These are phyloP conservation scores for Neurospora sp. DNA, from an alignment of 495 filamentous ascomycete species.

Conservation along the genomic window DNA sequence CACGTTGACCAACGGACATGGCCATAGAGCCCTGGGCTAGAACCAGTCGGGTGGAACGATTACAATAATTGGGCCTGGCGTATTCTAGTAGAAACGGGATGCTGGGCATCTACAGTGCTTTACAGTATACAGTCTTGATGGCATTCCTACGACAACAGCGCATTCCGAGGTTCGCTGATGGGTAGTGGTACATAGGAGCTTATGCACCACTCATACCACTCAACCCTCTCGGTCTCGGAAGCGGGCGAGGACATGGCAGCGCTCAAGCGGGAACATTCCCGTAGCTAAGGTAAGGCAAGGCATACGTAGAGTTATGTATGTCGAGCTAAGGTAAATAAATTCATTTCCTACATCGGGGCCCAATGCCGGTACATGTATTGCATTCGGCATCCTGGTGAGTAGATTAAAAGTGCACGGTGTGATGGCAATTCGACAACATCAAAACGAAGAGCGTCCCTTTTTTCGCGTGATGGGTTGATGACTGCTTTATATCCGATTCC, in stretches of 20 bases:
- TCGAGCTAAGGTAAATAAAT: background rate
- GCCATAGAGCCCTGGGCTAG: background rate
- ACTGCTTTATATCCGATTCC: background rate
- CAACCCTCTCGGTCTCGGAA: background rate
- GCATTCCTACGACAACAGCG: background rate
- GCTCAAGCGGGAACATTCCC: background rate
- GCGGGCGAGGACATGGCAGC: background rate
- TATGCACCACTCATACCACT: background rate
- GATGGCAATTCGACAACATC: background rate
- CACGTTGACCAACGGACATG: background rate
- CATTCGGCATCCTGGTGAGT: background rate
- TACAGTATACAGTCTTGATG: background rate
- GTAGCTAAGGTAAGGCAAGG: background rate
- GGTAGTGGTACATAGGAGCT: background rate
- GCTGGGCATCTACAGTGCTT: background rate
- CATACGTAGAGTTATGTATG: background rate
- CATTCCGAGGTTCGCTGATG: background rate
- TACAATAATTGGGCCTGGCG: background rate
- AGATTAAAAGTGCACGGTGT: background rate
- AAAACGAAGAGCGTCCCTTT: background rate
- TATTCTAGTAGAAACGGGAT: background rate
- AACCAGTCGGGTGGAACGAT: background rate
- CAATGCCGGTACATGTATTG: background rate
- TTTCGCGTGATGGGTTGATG: background rate
- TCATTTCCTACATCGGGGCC: background rate